Conservation (phyloP, 768 basidiomycete species). For the Termitomyces sp. region DNA sequence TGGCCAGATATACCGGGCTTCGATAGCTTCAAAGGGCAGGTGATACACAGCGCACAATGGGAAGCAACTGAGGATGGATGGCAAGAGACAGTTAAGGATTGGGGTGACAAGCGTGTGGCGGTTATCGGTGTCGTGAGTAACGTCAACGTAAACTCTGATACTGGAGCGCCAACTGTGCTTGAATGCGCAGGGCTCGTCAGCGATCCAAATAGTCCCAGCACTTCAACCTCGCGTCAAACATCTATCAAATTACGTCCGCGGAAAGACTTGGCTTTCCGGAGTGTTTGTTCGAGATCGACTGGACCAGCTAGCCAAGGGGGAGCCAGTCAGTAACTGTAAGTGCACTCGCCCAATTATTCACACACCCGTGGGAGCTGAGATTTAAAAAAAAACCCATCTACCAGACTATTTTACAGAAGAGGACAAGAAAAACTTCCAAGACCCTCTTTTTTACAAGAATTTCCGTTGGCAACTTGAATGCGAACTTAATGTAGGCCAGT, state of each 20-base stretch:
- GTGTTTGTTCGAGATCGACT: conserved; percentile 39
- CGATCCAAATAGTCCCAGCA: conserved; percentile 55
- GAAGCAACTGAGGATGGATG: conserved; percentile 32
- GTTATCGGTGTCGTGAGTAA: conserved; percentile 54
- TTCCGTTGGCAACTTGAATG: conserved; percentile 46
- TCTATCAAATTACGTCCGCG: conserved; percentile 51
- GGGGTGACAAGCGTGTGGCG: conserved; percentile 49
- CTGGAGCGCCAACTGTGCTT: neutral
- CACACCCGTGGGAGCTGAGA: neutral
- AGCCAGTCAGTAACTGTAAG: conserved; percentile 40
- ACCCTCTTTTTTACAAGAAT: conserved; percentile 40
- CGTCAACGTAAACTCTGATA: neutral
- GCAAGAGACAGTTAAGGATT: conserved; percentile 41
- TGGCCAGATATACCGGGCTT: conserved; percentile 66
- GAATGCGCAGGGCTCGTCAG: conserved; percentile 48
- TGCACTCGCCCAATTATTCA: neutral
- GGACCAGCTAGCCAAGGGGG: conserved; percentile 31
- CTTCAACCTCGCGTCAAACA: conserved; percentile 48
- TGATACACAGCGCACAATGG: conserved; percentile 65
- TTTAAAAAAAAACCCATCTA: neutral
- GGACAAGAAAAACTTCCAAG: conserved; percentile 45
- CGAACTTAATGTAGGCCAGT: conserved; percentile 40
- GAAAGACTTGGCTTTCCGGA: conserved; percentile 52
- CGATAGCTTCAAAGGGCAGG: conserved; percentile 47
- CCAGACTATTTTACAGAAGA: conserved; percentile 46